Evolutionary conservation across 2,329 filamentous ascomycete genomes (phyloP).

Genomic region (Graphiopsis chlorocephala): DNA sequence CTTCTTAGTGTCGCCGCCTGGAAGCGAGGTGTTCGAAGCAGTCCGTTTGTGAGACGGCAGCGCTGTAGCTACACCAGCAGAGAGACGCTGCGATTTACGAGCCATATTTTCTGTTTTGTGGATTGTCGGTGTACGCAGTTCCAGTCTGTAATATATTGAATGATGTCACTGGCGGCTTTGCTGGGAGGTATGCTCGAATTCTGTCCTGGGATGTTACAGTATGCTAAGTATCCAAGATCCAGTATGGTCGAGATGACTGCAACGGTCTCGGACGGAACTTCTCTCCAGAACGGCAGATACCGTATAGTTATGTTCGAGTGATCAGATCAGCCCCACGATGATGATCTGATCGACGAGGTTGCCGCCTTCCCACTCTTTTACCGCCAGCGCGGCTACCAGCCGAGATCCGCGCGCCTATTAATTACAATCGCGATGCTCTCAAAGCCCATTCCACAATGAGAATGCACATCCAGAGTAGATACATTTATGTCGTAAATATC

Average conservation of each 20-base stretch:
- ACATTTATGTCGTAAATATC: not conserved
- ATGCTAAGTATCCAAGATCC: not conserved
- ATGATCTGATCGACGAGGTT: conserved; percentile 5
- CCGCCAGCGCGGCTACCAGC: conserved; percentile 4
- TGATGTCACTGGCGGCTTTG: not conserved
- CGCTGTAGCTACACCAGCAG: conserved; percentile 13
- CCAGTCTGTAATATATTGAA: not conserved
- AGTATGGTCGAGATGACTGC: not conserved
- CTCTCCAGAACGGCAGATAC: not conserved
- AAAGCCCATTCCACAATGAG: not conserved
- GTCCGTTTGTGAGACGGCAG: conserved; percentile 27
- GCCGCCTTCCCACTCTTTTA: not conserved
- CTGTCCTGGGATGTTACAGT: not conserved
- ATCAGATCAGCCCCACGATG: not conserved
- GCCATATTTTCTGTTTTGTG: conserved; percentile 22
- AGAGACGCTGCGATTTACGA: conserved; percentile 28
- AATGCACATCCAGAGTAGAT: not conserved
- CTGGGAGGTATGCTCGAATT: not conserved
- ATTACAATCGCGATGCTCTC: not conserved
- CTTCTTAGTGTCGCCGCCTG: conserved; percentile 21
- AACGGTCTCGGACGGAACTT: not conserved
- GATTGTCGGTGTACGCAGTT: not conserved
- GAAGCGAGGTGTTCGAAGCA: conserved; percentile 21
- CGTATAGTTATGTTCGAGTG: not conserved
- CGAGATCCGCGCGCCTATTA: not conserved